Evolutionary conservation across 2,329 filamentous ascomycete species (phyloP), one percentile per base, ranked within the genome.

Genomic region (Didymella arachidicola): DNA sequence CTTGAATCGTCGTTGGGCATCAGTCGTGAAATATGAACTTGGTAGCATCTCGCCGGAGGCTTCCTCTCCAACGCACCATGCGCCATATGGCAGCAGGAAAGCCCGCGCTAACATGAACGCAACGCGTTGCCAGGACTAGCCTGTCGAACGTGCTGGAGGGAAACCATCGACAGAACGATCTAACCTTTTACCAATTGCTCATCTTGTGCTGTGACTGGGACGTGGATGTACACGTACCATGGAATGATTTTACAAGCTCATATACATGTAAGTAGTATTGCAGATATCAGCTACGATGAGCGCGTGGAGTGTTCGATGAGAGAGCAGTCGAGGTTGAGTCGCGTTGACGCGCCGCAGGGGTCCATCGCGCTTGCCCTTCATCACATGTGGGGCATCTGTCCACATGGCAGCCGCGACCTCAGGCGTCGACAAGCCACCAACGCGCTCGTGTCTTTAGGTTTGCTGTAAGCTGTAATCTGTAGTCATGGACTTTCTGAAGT

Each of bases 401-500:
- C 59, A 63, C 49, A 59, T 47, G 52, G 45, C 32, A 54, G 42
- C 32, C 59, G 51, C 57, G 46, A 51, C 53, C 34, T 34, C 41
- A 48, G 30, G 43, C 34, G 39, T 59, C 50, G 45, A 46, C 39
- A 46, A 34, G 45, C 30, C 50, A 53, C 25, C 50, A 48, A 36
- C 44, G 41, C 50, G 42, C 44, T 49, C 34, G 32, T 22, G 30
- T 38, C 36, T 19, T 19, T 19, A n/a, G 36, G 57, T 27, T 46
- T 42, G 27, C 39, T 38, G 18, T 34, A 45, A 19, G 38, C 32
- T n/a, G 43, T 50, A 44, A 39, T 67, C 32, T n/a, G 43, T 50
- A 44, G 42, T 67, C 67, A 99, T 99, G 95, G 93, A 99, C 78
- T 98, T 98, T 74, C 86, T 99, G 74, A 98, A 98, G 80, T 98